Percentiles rank a stretch among this genome's conserved stretches.
Conservation (phyloP, 164 flowering plant genomes). For the Chloranthus sessilifolius region DNA sequence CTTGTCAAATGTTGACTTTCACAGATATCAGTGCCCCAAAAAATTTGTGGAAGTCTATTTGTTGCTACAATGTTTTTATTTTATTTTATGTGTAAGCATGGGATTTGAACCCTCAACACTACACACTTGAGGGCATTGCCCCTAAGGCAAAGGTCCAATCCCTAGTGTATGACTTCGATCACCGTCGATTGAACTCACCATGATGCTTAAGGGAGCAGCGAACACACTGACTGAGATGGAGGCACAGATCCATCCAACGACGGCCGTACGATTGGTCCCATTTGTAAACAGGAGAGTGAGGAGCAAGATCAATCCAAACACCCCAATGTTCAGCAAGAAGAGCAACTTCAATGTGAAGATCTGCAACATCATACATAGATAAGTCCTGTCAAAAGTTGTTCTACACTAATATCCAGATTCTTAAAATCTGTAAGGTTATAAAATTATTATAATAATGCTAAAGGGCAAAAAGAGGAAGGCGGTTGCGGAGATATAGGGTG, state of each 20-base stretch:
- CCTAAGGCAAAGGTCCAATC: background rate
- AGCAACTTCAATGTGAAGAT: slow-evolving; percentile 39
- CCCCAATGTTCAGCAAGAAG: slow-evolving; percentile 30
- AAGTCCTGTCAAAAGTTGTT: too few species aligned
- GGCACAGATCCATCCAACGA: slow-evolving; percentile 69
- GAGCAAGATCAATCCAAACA: slow-evolving; percentile 32
- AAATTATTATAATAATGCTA: too few species aligned
- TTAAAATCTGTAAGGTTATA: too few species aligned
- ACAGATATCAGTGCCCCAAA: too few species aligned
- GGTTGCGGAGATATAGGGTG: background rate
- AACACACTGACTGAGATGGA: slow-evolving; percentile 52
- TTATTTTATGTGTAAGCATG: too few species aligned
- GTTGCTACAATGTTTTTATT: too few species aligned
- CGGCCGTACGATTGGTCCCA: slow-evolving; percentile 13
- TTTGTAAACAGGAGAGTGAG: slow-evolving; percentile 24
- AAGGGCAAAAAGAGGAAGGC: background rate
- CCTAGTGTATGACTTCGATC: background rate
- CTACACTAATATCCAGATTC: too few species aligned
- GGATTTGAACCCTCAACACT: too few species aligned
- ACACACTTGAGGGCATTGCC: too few species aligned
- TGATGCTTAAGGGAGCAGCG: slow-evolving; percentile 72
- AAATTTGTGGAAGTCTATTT: too few species aligned
- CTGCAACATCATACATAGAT: slow-evolving; percentile 37
- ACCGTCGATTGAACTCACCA: slow-evolving; percentile 32
- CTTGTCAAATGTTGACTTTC: too few species aligned